These are phyloP conservation scores for Epichloe brachyelytri DNA, from an alignment of 2,329 filamentous ascomycete species.

Conservation along the genomic window DNA sequence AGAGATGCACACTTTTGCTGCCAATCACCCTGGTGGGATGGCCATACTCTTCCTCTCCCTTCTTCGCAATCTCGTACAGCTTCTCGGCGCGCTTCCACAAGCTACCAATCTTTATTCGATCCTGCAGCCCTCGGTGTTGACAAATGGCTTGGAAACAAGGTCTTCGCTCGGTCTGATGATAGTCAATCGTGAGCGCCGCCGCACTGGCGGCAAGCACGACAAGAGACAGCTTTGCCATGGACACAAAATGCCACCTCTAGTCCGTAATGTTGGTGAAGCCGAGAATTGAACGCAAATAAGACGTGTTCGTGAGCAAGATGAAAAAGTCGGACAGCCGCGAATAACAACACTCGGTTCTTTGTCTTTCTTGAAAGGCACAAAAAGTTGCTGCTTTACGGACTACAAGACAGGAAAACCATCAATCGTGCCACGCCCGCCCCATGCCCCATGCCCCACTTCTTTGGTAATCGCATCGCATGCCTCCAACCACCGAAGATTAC, in stretches of 20 bases:
- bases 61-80: slow-evolving; percentile 49
- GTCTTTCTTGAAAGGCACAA: too few relatives aligned
- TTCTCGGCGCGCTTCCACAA: slow-evolving; percentile 46
- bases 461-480: too few relatives aligned
- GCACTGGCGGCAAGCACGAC: background rate
- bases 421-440: too few relatives aligned
- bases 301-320: too few relatives aligned
- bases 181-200: background rate
- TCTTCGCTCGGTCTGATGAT: background rate
- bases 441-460: too few relatives aligned
- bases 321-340: too few relatives aligned
- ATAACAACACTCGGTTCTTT: too few relatives aligned
- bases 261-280: background rate
- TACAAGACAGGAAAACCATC: too few relatives aligned
- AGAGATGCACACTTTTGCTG: slow-evolving; percentile 34
- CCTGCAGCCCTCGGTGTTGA: slow-evolving; percentile 44
- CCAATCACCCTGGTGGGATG: slow-evolving; percentile 62
- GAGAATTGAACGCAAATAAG: too few relatives aligned
- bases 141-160: slow-evolving; percentile 22
- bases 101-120: slow-evolving; percentile 39
- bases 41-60: slow-evolving; percentile 45
- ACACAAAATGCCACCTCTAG: background rate
- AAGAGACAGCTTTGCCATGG: background rate
- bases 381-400: too few relatives aligned
- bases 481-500: too few relatives aligned